A percentile compares a stretch with the other conserved stretches of the same genome.
These are phyloP conservation scores for Camelina laxa DNA, from an alignment of 345 rosid species.

Conservation along the genomic window DNA sequence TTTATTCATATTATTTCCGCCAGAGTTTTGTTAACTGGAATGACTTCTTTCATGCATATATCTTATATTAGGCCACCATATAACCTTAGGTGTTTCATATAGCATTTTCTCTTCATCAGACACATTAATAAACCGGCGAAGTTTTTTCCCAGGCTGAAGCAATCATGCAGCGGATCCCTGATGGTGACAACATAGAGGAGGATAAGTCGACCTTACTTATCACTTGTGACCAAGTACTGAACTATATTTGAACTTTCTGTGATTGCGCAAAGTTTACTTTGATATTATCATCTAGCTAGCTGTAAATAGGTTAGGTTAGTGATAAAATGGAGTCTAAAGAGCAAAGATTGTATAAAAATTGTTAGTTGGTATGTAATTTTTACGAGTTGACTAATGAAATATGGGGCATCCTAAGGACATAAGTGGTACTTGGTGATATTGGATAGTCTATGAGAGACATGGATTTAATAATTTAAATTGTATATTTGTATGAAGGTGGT, in stretches of 20 bases:
- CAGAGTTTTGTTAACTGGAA: neutral
- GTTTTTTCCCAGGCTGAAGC: constrained; percentile 79
- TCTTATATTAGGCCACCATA: neutral
- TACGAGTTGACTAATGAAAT: neutral
- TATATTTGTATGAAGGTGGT: constrained; percentile 62
- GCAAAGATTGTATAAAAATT: neutral
- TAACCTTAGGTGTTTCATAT: neutral
- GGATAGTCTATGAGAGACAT: constrained; percentile 9
- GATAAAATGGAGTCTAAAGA: neutral
- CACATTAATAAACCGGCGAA: constrained; percentile 43
- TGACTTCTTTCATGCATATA: neutral
- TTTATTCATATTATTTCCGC: neutral
- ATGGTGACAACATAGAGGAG: constrained; percentile 53
- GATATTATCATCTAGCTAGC: constrained; percentile 12
- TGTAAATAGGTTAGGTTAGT: neutral
- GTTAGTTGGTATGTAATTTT: constrained; percentile 14
- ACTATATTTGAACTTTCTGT: constrained; percentile 28
- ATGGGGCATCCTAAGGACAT: constrained; percentile 12
- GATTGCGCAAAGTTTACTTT: constrained; percentile 7
- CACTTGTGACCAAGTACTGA: constrained; percentile 83
- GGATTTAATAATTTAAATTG: neutral
- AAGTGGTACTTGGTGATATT: constrained; percentile 33
- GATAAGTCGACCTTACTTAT: constrained; percentile 65
- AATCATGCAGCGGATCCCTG: constrained; percentile 62
- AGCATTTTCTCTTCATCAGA: constrained; percentile 16